These are phyloP conservation scores for Metschnikowia dekortorum DNA, from an alignment of 805 yeast genomes.

Conservation along the genomic window DNA sequence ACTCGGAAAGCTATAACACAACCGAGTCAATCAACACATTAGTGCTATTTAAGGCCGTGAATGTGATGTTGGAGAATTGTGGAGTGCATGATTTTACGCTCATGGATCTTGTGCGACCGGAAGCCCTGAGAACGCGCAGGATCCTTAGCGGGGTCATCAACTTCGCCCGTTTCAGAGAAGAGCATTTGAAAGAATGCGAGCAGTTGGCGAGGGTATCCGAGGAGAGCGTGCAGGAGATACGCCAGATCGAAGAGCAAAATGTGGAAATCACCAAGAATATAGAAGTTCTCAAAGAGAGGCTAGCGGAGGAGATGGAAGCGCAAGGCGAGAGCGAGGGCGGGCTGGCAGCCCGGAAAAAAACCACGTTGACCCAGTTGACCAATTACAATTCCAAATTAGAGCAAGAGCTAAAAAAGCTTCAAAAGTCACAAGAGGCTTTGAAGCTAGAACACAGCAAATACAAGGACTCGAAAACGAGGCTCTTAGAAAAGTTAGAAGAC, in stretches of 20 bases:
- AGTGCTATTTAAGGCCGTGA: conserved; percentile 55
- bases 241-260: conserved; percentile 27
- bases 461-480: conserved; percentile 54
- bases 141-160: conserved; percentile 79
- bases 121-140: conserved; percentile 57
- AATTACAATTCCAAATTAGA: conserved; percentile 54
- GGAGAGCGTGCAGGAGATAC: conserved; percentile 36
- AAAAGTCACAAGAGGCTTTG: conserved; percentile 57
- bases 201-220: conserved; percentile 55
- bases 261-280: conserved; percentile 10
- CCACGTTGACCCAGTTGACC: conserved; percentile 36
- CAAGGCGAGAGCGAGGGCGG: conserved; percentile 25
- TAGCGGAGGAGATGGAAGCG: conserved; percentile 33
- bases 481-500: conserved; percentile 58
- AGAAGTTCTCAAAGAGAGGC: conserved; percentile 12
- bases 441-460: conserved; percentile 60
- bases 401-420: conserved; percentile 55
- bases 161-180: conserved; percentile 80
- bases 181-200: conserved; percentile 65
- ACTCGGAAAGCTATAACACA: conserved; percentile 25
- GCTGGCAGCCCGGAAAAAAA: conserved; percentile 24
- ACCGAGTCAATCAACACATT: conserved; percentile 37
- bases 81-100: conserved; percentile 76
- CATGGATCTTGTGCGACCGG: conserved; percentile 74
- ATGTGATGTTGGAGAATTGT: conserved; percentile 60